A percentile compares a stretch with the other conserved stretches of the same genome.
phyloP scores from a whole-genome alignment of 371 early-diverging fungal genomes.

The Mortierella sp. region DNA sequence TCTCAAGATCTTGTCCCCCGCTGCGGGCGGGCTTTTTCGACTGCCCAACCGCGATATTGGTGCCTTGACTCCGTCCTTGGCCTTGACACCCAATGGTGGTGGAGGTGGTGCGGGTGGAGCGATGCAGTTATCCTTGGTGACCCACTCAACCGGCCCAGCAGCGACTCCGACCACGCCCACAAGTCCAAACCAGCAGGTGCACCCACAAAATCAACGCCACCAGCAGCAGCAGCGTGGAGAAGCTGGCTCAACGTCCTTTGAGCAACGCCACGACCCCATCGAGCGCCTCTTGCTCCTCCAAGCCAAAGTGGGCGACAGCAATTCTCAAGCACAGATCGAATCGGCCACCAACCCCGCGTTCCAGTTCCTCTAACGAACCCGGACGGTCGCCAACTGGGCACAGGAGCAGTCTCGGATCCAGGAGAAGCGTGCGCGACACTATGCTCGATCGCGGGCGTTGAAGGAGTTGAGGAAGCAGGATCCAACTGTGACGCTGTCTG shows the following conservation, averaged over 20 bases:
- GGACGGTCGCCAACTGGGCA: constrained; percentile 33
- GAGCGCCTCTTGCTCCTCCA: constrained; percentile 13
- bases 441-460: constrained; percentile 5
- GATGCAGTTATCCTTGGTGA: not conserved
- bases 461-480: constrained; percentile 23
- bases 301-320: not conserved
- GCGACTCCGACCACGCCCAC: not conserved
- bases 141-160: not conserved
- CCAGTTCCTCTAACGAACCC: constrained; percentile 13
- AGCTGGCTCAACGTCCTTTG: not conserved
- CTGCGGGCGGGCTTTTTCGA: constrained; percentile 14
- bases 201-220: not conserved
- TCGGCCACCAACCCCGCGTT: not conserved
- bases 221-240: too few relatives aligned
- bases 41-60: constrained; percentile 33
- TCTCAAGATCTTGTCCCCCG: constrained; percentile 1
- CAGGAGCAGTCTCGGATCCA: constrained; percentile 42
- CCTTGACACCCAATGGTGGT: not conserved
- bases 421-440: constrained; percentile 18
- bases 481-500: constrained; percentile 14
- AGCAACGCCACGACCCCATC: constrained; percentile 22
- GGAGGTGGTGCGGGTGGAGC: not conserved
- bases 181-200: not conserved
- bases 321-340: constrained; percentile 11
- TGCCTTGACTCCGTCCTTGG: not conserved